Conservation (phyloP, 148 eudicot species). For the Chenopodium formosanum region DNA sequence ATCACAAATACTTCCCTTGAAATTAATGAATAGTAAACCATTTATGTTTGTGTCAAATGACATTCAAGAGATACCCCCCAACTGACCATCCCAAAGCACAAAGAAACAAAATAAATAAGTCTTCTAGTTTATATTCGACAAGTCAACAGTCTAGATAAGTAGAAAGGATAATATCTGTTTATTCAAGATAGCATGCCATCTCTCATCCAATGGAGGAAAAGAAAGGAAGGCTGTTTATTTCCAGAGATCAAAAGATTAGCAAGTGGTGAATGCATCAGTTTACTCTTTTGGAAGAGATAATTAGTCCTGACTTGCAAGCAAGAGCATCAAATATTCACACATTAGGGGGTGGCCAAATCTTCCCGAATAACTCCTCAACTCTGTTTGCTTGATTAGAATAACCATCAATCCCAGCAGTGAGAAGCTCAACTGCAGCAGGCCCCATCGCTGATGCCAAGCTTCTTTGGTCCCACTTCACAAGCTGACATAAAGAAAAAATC, state of each 20-base stretch:
- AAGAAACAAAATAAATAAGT: background rate
- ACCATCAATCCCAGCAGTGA: constrained; percentile 74
- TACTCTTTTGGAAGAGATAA: background rate
- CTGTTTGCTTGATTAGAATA: constrained; percentile 66
- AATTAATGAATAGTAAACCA: background rate
- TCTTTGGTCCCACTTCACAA: constrained; percentile 84
- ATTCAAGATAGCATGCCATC: background rate
- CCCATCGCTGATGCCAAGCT: constrained; percentile 89
- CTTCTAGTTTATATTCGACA: background rate
- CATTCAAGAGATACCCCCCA: background rate
- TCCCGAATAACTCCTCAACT: constrained; percentile 81
- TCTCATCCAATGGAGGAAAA: background rate
- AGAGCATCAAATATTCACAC: constrained; percentile 36
- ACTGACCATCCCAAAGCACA: background rate
- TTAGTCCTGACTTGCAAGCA: background rate
- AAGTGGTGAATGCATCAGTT: background rate
- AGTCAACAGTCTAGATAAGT: background rate
- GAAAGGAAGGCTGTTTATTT: background rate
- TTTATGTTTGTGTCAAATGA: background rate
- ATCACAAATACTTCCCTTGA: background rate
- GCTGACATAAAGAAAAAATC: constrained; percentile 43
- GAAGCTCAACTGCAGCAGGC: constrained; percentile 86
- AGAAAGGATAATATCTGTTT: background rate
- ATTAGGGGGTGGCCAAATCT: constrained; percentile 99
- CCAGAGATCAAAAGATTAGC: background rate